Percentiles rank a stretch among this genome's conserved stretches.
Conservation (phyloP, 2,329 filamentous ascomycete species). For the Calonectria ilicicola region DNA sequence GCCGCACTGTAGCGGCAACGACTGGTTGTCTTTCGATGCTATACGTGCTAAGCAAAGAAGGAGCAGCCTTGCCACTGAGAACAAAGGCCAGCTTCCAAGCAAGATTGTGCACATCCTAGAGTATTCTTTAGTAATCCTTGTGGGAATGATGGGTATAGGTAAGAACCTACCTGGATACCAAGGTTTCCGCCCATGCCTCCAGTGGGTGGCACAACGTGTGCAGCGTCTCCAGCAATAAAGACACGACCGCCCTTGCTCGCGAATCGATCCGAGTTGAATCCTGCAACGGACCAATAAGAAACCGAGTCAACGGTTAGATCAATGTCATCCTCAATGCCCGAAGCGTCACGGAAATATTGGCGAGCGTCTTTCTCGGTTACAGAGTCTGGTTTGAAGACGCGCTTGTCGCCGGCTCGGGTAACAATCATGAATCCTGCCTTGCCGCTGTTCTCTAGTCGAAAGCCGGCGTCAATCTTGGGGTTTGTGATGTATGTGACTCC, state of each 20-base stretch:
- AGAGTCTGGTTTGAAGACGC: background rate
- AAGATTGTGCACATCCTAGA: background rate
- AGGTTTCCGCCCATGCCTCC: conserved; percentile 4
- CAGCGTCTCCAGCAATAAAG: background rate
- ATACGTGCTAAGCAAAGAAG: background rate
- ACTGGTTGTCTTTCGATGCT: background rate
- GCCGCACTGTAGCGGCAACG: background rate
- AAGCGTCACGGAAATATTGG: background rate
- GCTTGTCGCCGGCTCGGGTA: background rate
- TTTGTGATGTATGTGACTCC: background rate
- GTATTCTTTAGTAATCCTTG: background rate
- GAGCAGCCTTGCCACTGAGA: background rate
- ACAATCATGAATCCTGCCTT: background rate
- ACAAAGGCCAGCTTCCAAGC: conserved; percentile 1
- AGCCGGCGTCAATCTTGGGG: background rate
- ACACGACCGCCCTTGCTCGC: background rate
- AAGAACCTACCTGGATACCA: background rate
- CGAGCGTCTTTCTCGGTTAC: background rate
- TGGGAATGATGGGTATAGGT: too few relatives aligned
- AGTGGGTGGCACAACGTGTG: background rate
- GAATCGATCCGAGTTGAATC: background rate
- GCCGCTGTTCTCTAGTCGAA: background rate
- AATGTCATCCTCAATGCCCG: background rate
- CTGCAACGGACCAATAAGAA: background rate
- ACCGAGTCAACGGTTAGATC: background rate